These are phyloP conservation scores for Juglanconis juglandina DNA, from an alignment of 2,329 filamentous ascomycete genomes.

Conservation along the genomic window DNA sequence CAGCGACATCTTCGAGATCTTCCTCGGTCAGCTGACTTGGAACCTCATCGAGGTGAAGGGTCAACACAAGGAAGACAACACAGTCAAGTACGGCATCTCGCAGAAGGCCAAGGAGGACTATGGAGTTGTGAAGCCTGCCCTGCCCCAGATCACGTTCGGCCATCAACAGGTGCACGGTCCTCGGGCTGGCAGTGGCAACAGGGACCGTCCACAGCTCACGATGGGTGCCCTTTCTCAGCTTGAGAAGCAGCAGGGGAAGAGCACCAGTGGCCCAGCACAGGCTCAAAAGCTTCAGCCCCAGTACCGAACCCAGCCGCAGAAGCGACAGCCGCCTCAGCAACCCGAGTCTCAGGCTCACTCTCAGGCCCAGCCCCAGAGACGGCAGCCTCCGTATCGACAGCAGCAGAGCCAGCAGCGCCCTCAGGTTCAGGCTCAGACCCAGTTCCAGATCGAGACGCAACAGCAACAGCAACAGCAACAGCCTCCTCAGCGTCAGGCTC, in stretches of 20 bases:
- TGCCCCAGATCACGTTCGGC: conserved; percentile 17
- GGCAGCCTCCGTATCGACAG: too few relatives aligned
- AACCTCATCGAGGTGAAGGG: conserved; percentile 35
- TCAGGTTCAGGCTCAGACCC: neutral
- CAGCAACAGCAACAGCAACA: neutral
- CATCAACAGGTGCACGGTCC: conserved; percentile 5
- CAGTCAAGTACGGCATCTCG: conserved; percentile 30
- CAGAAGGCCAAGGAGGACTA: conserved; percentile 15
- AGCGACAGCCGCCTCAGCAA: neutral
- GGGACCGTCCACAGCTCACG: neutral
- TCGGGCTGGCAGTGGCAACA: neutral
- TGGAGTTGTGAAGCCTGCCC: conserved; percentile 17
- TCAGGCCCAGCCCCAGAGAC: neutral
- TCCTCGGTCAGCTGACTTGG: conserved; percentile 38
- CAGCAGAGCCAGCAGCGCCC: neutral
- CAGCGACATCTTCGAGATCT: conserved; percentile 34
- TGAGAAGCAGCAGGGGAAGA: neutral
- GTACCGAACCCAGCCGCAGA: neutral
- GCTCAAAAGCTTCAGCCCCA: too few relatives aligned
- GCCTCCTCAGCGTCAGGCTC: neutral
- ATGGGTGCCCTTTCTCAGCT: neutral
- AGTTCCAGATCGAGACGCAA: neutral
- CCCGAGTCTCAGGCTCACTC: neutral
- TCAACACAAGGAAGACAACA: conserved; percentile 29
- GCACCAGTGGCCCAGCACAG: too few relatives aligned